Percentiles rank a stretch among this genome's conserved stretches.
Conservation (phyloP, 2,329 filamentous ascomycete genomes). For the Fusarium dimerum region DNA sequence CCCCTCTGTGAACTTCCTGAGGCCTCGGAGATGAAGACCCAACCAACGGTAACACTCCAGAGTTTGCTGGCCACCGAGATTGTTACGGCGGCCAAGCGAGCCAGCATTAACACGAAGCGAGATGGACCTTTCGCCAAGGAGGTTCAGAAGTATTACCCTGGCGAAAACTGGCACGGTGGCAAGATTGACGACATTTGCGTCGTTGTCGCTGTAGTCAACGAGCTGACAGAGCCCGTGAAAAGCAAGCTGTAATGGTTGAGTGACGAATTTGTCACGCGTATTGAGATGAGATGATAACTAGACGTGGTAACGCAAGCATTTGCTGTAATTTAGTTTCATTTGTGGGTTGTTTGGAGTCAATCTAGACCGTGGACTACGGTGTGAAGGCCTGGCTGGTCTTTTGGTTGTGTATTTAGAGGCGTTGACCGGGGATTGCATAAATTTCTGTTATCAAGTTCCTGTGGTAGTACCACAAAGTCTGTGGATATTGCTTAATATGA, state of each 20-base stretch:
- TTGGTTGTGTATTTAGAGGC: slow-evolving; percentile 22
- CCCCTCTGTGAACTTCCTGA: slow-evolving; percentile 36
- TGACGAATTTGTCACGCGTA: background rate
- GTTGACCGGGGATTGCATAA: slow-evolving; percentile 14
- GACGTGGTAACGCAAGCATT: slow-evolving; percentile 29
- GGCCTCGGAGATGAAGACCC: slow-evolving; percentile 26
- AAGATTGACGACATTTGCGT: slow-evolving; percentile 97
- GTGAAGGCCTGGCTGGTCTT: slow-evolving; percentile 16
- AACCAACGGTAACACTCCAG: slow-evolving; percentile 61
- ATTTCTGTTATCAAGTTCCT: background rate
- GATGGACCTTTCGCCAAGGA: slow-evolving; percentile 96
- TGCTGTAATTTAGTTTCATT: slow-evolving; percentile 15
- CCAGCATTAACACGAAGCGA: slow-evolving; percentile 76
- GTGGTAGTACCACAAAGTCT: too few species aligned
- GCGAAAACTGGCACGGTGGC: slow-evolving; percentile 85
- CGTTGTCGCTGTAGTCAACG: slow-evolving; percentile 75
- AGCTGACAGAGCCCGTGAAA: slow-evolving; percentile 45
- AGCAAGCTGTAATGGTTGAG: slow-evolving; percentile 36
- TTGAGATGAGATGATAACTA: slow-evolving; percentile 16
- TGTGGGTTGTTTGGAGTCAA: slow-evolving; percentile 29
- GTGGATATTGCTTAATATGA: too few species aligned
- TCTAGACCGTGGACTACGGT: slow-evolving; percentile 21
- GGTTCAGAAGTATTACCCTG: slow-evolving; percentile 82
- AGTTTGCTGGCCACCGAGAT: slow-evolving; percentile 78
- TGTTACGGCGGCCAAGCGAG: slow-evolving; percentile 78